These are phyloP conservation scores for Trichoderma semiorbis DNA, from an alignment of 2,329 filamentous ascomycete genomes.

Conservation along the genomic window DNA sequence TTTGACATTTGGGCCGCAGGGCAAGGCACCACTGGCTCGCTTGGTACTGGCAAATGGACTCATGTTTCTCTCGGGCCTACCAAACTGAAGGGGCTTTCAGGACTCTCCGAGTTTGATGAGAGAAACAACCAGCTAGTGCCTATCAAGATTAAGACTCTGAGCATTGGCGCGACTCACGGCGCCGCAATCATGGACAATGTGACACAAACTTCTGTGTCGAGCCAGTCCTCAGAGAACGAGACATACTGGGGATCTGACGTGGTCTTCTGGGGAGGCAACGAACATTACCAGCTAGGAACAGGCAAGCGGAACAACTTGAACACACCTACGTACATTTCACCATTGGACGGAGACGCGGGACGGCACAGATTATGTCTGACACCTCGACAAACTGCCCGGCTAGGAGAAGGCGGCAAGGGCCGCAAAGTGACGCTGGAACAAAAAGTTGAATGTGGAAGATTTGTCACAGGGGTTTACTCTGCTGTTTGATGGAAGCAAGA, in stretches of 20 bases:
- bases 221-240: constrained; percentile 57
- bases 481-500: constrained; percentile 28
- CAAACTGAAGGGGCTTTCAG: constrained; percentile 80
- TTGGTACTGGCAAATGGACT: constrained; percentile 86
- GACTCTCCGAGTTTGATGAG: constrained; percentile 86
- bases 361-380: constrained; percentile 75
- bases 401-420: constrained; percentile 58
- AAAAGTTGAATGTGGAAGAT: constrained; percentile 79
- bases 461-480: constrained; percentile 81
- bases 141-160: constrained; percentile 71
- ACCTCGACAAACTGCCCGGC: constrained; percentile 65
- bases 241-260: constrained; percentile 88
- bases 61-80: constrained; percentile 74
- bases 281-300: constrained; percentile 88
- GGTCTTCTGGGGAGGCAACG: constrained; percentile 92
- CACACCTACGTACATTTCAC: constrained; percentile 73
- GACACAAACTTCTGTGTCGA: constrained; percentile 59
- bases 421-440: constrained; percentile 77
- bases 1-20: constrained; percentile 82
- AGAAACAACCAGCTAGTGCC: constrained; percentile 62
- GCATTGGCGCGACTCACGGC: constrained; percentile 75
- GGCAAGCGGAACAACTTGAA: constrained; percentile 80
- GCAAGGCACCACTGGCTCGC: constrained; percentile 74
- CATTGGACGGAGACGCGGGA: constrained; percentile 63
- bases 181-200: constrained; percentile 81